These are phyloP conservation scores for Candida verbasci DNA, from an alignment of 805 yeast genomes.

Conservation along the genomic window DNA sequence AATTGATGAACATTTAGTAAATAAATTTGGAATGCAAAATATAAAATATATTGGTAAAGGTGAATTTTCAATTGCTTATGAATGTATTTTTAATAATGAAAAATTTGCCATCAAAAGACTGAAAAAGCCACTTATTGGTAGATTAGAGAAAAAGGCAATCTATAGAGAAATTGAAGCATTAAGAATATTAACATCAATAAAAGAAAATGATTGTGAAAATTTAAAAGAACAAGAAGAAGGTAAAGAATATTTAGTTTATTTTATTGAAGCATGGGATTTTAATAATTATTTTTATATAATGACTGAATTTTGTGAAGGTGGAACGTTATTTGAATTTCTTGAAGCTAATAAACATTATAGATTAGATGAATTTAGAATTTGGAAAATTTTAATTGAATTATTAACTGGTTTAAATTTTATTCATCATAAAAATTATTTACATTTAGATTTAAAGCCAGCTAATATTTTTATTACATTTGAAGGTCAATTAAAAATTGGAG, in stretches of 20 bases:
- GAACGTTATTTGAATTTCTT: conserved; percentile 77
- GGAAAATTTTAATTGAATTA: conserved; percentile 91
- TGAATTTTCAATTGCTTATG: conserved; percentile 85
- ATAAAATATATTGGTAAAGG: conserved; percentile 77
- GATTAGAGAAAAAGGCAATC: conserved; percentile 55
- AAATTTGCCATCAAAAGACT: conserved; percentile 87
- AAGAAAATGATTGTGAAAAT: conserved; percentile 29
- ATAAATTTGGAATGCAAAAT: conserved; percentile 49
- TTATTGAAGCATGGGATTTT: conserved; percentile 83
- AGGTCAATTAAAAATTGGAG: conserved; percentile 91
- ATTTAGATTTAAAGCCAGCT: conserved; percentile 92
- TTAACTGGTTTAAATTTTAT: conserved; percentile 75
- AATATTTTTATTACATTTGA: conserved; percentile 92
- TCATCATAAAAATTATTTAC: conserved; percentile 71
- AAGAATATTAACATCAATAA: conserved; percentile 36
- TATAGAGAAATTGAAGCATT: conserved; percentile 76
- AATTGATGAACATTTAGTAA: conserved; percentile 42
- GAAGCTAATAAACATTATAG: conserved; percentile 69
- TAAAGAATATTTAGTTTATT: conserved; percentile 70
- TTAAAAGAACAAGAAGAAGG: conserved; percentile 51
- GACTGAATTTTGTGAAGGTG: conserved; percentile 95
- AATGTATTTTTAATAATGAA: conserved; percentile 62
- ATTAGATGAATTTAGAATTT: conserved; percentile 93
- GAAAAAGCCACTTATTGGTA: conserved; percentile 52
- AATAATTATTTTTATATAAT: conserved; percentile 76